These are phyloP conservation scores for Boletus rubescentipes DNA, from an alignment of 768 basidiomycete genomes.

Conservation along the genomic window DNA sequence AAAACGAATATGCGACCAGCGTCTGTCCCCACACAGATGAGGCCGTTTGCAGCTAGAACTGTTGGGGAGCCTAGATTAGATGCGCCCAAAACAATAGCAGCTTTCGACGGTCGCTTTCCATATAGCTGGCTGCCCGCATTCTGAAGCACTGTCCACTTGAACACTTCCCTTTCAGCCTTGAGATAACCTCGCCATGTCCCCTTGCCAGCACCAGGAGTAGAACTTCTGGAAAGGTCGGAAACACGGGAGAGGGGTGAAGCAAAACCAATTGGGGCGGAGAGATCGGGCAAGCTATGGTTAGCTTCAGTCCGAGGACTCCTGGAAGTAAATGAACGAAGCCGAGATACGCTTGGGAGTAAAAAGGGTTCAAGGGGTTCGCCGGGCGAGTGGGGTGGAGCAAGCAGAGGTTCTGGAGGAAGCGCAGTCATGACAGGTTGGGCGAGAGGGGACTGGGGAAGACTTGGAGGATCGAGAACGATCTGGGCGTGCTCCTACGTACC, in stretches of 20 bases:
- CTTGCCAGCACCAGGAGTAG: constrained; percentile 47
- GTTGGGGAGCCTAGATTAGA: constrained; percentile 66
- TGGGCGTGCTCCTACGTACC: constrained; percentile 35
- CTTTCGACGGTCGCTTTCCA: constrained; percentile 52
- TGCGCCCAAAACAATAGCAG: constrained; percentile 59
- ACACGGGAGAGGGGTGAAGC: constrained; percentile 65
- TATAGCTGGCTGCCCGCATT: constrained; percentile 59
- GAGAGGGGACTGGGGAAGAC: constrained; percentile 42
- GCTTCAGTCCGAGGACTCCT: constrained; percentile 43
- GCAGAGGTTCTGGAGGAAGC: constrained; percentile 34
- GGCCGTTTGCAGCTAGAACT: constrained; percentile 79
- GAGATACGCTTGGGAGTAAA: constrained; percentile 71
- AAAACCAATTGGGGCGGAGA: constrained; percentile 41
- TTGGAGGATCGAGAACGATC: constrained; percentile 37
- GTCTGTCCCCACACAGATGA: constrained; percentile 87
- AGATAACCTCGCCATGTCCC: constrained; percentile 18
- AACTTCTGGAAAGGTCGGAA: constrained; percentile 67
- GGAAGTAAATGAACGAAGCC: constrained; percentile 71
- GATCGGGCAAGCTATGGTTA: constrained; percentile 44
- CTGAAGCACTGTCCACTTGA: constrained; percentile 73
- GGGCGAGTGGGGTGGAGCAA: neutral
- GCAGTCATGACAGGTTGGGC: constrained; percentile 30
- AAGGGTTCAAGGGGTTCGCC: constrained; percentile 47
- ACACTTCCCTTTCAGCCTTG: constrained; percentile 51
- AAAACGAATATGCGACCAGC: constrained; percentile 78